phyloP scores from a whole-genome alignment of 495 filamentous ascomycete genomes.

The Penicillium bialowiezense region DNA sequence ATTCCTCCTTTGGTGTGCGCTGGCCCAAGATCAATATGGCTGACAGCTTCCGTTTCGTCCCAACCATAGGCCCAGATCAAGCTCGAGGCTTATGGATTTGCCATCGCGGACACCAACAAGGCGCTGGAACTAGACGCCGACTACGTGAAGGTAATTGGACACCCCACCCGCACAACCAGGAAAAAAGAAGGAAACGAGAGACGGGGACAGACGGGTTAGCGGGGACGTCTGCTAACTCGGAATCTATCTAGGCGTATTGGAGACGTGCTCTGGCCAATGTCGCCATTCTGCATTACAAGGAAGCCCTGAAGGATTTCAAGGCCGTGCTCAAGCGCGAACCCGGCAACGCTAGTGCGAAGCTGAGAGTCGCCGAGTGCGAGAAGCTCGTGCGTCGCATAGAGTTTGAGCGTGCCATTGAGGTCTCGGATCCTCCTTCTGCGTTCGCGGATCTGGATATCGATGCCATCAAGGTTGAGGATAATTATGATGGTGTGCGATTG shows the following conservation, averaged over 20 bases:
- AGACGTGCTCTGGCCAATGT: slow-evolving; percentile 86
- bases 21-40: not conserved
- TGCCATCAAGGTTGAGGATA: slow-evolving; percentile 72
- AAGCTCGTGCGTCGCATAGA: slow-evolving; percentile 86
- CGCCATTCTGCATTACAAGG: slow-evolving; percentile 81
- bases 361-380: slow-evolving; percentile 87
- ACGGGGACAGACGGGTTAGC: not conserved
- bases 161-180: too few relatives aligned
- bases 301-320: slow-evolving; percentile 90
- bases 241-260: slow-evolving; percentile 76
- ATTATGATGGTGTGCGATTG: slow-evolving; percentile 81
- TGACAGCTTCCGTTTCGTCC: not conserved
- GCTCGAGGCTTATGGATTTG: slow-evolving; percentile 89
- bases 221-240: not conserved
- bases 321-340: slow-evolving; percentile 84
- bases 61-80: slow-evolving; percentile 78
- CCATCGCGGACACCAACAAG: slow-evolving; percentile 88
- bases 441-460: slow-evolving; percentile 89
- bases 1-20: not conserved
- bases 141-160: slow-evolving; percentile 70
- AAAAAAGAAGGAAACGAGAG: not conserved
- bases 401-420: slow-evolving; percentile 92
- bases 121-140: slow-evolving; percentile 87
- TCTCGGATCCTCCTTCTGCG: slow-evolving; percentile 85
- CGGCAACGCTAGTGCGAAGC: slow-evolving; percentile 80